These are phyloP conservation scores for Isatis tinctoria DNA, from an alignment of 345 rosid species.

Conservation along the genomic window DNA sequence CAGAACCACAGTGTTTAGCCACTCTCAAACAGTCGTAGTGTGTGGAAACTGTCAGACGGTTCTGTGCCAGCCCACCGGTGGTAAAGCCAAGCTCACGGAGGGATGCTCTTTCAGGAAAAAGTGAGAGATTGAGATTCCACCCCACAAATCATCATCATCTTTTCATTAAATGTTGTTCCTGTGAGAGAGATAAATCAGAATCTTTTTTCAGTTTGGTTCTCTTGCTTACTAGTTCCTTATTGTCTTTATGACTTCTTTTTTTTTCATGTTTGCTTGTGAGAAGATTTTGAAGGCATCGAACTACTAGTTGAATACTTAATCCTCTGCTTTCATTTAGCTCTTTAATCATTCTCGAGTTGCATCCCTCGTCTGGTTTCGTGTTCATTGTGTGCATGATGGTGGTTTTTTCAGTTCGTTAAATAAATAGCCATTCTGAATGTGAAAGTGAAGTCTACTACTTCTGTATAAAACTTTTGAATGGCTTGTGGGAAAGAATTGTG, in stretches of 20 bases:
- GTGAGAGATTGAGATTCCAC: conserved; percentile 13
- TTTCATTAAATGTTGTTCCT: not conserved
- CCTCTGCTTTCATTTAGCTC: not conserved
- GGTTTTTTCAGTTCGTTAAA: not conserved
- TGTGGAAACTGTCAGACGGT: conserved; percentile 52
- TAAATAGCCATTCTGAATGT: not conserved
- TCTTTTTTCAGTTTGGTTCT: not conserved
- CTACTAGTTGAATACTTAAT: not conserved
- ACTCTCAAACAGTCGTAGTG: conserved; percentile 52
- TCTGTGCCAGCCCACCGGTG: conserved; percentile 54
- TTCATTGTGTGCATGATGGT: not conserved
- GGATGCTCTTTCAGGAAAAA: conserved; percentile 53
- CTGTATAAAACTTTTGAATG: not conserved
- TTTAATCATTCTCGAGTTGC: not conserved
- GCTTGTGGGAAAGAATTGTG: not conserved
- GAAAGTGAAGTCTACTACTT: not conserved
- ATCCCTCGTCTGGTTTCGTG: not conserved
- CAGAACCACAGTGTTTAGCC: conserved; percentile 56
- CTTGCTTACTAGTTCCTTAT: not conserved
- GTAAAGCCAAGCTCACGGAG: conserved; percentile 45
- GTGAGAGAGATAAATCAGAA: not conserved
- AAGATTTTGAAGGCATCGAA: not conserved
- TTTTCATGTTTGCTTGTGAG: not conserved
- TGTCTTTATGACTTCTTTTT: not conserved
- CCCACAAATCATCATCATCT: not conserved